A percentile compares a stretch with the other conserved stretches of the same genome.
These are phyloP conservation scores for Verticillium dahliae DNA, from an alignment of 2,329 filamentous ascomycete genomes.

Conservation along the genomic window DNA sequence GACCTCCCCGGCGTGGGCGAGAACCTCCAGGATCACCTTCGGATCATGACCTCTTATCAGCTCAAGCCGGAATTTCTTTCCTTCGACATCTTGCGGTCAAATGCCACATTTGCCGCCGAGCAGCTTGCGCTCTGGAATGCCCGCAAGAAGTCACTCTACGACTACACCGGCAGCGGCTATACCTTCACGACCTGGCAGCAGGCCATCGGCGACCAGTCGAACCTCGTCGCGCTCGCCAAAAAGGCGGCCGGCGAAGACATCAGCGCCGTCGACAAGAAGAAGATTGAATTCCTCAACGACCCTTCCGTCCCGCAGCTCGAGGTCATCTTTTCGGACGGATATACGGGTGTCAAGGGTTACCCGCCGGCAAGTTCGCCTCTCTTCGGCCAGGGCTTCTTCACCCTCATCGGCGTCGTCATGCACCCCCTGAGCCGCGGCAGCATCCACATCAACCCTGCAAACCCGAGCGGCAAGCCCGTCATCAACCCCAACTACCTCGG, in stretches of 20 bases:
- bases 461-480: conserved; percentile 21
- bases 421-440: conserved; percentile 23
- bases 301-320: conserved; percentile 31
- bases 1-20: conserved; percentile 51
- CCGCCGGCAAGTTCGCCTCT: conserved; percentile 17
- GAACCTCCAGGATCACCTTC: conserved; percentile 27
- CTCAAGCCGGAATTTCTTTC: conserved; percentile 17
- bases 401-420: conserved; percentile 19
- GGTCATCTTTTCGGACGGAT: conserved; percentile 37
- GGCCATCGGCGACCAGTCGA: conserved; percentile 22
- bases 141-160: conserved; percentile 25
- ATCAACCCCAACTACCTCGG: conserved; percentile 25
- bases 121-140: conserved; percentile 29
- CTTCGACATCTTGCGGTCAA: conserved; percentile 21
- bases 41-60: conserved; percentile 23
- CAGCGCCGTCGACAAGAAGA: conserved; percentile 27
- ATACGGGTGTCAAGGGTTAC: conserved; percentile 31
- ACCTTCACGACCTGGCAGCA: conserved; percentile 34
- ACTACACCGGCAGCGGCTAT: conserved; percentile 31
- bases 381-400: conserved; percentile 21
- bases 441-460: conserved; percentile 26
- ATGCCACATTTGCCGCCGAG: conserved; percentile 26
- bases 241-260: conserved; percentile 18
- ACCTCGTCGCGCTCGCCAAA: conserved; percentile 23
- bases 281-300: conserved; percentile 30